phyloP scores from a whole-genome alignment of 2,329 filamentous ascomycete genomes.

The Colletotrichum sp. region DNA sequence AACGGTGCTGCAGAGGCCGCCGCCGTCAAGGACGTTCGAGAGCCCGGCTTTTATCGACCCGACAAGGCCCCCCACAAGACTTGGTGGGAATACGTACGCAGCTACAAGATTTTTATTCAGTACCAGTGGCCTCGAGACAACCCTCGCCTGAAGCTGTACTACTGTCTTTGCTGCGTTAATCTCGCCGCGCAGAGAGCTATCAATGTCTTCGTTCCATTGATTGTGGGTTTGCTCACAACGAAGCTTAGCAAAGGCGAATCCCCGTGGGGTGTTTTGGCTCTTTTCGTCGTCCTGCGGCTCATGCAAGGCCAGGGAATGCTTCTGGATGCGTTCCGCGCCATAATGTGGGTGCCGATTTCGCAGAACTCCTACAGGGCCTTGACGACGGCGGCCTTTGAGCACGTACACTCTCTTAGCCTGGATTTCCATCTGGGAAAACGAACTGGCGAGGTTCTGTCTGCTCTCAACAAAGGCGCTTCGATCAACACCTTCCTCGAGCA shows the following conservation, averaged over 20 bases:
- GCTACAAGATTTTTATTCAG: constrained; percentile 93
- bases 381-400: constrained; percentile 94
- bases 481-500: constrained; percentile 98
- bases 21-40: constrained; percentile 56
- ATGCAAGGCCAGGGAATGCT: constrained; percentile 90
- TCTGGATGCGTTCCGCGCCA: constrained; percentile 79
- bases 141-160: constrained; percentile 73
- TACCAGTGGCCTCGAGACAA: constrained; percentile 95
- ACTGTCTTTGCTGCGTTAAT: constrained; percentile 81
- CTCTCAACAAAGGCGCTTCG: constrained; percentile 92
- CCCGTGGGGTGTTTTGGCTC: constrained; percentile 68
- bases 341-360: constrained; percentile 94
- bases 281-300: constrained; percentile 80
- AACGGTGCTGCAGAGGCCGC: constrained; percentile 46
- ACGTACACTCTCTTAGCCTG: constrained; percentile 92
- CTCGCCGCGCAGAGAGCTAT: constrained; percentile 82
- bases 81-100: constrained; percentile 95
- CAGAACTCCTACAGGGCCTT: constrained; percentile 96
- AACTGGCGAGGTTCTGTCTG: constrained; percentile 94
- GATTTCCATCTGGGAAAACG: constrained; percentile 97
- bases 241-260: constrained; percentile 59
- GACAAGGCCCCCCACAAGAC: constrained; percentile 84
- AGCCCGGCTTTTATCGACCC: constrained; percentile 86
- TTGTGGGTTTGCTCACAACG: constrained; percentile 82
- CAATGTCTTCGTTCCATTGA: constrained; percentile 84